phyloP scores from a whole-genome alignment of 2,329 filamentous ascomycete species.

The Trichoderma simmonsii region DNA sequence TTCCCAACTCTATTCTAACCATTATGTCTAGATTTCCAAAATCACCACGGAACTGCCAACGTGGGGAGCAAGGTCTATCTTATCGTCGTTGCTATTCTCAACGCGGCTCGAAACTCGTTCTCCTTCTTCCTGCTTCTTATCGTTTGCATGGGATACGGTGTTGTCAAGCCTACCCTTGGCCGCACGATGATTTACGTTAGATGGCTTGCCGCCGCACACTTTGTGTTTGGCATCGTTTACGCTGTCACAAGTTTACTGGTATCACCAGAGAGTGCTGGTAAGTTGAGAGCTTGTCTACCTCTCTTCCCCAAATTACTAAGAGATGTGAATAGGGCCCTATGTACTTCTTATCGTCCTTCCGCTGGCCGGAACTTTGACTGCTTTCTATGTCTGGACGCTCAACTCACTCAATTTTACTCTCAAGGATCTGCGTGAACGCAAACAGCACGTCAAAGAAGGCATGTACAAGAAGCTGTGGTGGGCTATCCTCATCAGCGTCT shows the following conservation, averaged over 20 bases:
- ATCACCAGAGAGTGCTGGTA: conserved; percentile 78
- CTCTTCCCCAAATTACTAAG: neutral
- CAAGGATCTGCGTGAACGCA: conserved; percentile 91
- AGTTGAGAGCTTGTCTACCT: conserved; percentile 25
- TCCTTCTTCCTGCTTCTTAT: conserved; percentile 97
- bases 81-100: conserved; percentile 86
- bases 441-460: conserved; percentile 85
- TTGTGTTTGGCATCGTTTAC: conserved; percentile 92
- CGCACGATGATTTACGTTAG: conserved; percentile 93
- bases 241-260: conserved; percentile 85
- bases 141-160: conserved; percentile 98
- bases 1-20: neutral
- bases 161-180: conserved; percentile 89
- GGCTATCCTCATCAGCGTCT: conserved; percentile 87
- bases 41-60: conserved; percentile 76
- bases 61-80: conserved; percentile 79
- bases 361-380: conserved; percentile 85
- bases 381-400: conserved; percentile 98
- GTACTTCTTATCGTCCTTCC: conserved; percentile 92
- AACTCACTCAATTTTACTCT: conserved; percentile 93
- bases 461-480: conserved; percentile 99
- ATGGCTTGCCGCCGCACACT: conserved; percentile 86
- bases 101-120: conserved; percentile 92
- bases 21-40: conserved; percentile 70
- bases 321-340: conserved; percentile 60